These are phyloP conservation scores for Lactifluus piperatus DNA, from an alignment of 768 basidiomycete genomes.

Conservation along the genomic window DNA sequence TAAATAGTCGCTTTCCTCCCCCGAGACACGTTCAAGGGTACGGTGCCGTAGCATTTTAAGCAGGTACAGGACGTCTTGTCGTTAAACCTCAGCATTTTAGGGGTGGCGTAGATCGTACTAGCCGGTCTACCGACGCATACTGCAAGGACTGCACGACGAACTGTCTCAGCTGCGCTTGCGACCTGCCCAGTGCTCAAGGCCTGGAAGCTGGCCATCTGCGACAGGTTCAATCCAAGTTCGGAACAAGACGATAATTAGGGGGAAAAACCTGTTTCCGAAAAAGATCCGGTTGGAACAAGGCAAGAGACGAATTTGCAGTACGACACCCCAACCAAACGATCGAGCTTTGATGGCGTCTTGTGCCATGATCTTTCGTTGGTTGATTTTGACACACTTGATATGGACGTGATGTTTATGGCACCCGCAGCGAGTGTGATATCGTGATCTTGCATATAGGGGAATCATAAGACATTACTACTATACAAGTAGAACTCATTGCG, in stretches of 20 bases:
- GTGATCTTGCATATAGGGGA: background rate
- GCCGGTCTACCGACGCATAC: background rate
- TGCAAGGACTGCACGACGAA: background rate
- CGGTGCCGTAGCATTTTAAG: background rate
- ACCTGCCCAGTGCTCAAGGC: background rate
- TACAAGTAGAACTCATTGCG: background rate
- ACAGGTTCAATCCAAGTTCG: background rate
- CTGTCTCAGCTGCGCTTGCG: background rate
- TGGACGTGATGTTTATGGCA: background rate
- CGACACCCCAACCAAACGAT: background rate
- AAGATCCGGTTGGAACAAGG: too few relatives aligned
- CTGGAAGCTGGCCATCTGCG: background rate
- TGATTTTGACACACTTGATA: background rate
- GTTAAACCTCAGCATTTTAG: background rate
- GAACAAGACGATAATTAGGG: background rate
- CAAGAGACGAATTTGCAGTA: background rate
- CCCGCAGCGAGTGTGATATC: background rate
- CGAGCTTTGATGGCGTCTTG: background rate
- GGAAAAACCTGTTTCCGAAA: too few relatives aligned
- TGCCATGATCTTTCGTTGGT: background rate
- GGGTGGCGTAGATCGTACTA: background rate
- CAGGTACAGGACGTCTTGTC: background rate
- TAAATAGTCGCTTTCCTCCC: background rate
- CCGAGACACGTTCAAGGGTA: slow-evolving; percentile 9
- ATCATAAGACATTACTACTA: slow-evolving; percentile 3